Conservation (phyloP, 139 green algal species). For the Tetradesmus obliquus region DNA sequence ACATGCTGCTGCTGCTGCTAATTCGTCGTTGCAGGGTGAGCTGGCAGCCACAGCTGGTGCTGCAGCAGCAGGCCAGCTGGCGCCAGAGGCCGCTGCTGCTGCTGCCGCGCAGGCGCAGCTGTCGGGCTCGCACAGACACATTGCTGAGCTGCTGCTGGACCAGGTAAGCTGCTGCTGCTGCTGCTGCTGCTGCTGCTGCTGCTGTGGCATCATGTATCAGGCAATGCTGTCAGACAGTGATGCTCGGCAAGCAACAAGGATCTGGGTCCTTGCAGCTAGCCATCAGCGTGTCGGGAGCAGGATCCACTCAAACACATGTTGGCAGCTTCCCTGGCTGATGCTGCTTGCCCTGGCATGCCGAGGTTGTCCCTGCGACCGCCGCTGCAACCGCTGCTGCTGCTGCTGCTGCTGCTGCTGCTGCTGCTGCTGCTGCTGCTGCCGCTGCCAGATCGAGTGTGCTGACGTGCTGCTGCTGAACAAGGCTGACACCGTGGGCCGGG, state of each 20-base stretch:
- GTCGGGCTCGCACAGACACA: slow-evolving; percentile 66
- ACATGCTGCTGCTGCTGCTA: slow-evolving; percentile 29
- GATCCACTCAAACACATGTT: no score
- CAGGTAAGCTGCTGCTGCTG: slow-evolving; percentile 66
- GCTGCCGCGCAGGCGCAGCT: slow-evolving; percentile 40
- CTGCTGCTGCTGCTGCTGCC: neutral
- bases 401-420: no score
- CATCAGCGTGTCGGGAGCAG: no score
- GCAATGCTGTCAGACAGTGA: no score
- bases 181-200: slow-evolving; percentile 64
- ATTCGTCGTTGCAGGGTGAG: neutral
- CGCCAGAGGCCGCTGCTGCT: slow-evolving; percentile 35
- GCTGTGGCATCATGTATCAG: no score
- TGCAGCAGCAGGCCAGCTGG: slow-evolving; percentile 29
- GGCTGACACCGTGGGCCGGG: slow-evolving; percentile 37
- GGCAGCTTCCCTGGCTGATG: no score
- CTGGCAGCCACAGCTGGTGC: neutral
- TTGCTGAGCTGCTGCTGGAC: slow-evolving; percentile 79
- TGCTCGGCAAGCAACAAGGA: no score
- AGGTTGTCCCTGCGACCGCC: no score
- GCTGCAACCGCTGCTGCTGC: no score
- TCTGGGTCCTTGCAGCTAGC: no score
- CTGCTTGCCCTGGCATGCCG: no score
- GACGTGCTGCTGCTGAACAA: slow-evolving; percentile 91
- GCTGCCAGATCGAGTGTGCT: slow-evolving; percentile 81